Base-by-base conservation (phyloP, 2,329 filamentous ascomycete genomes). In the Paraphoma chrysanthemicola region DNA sequence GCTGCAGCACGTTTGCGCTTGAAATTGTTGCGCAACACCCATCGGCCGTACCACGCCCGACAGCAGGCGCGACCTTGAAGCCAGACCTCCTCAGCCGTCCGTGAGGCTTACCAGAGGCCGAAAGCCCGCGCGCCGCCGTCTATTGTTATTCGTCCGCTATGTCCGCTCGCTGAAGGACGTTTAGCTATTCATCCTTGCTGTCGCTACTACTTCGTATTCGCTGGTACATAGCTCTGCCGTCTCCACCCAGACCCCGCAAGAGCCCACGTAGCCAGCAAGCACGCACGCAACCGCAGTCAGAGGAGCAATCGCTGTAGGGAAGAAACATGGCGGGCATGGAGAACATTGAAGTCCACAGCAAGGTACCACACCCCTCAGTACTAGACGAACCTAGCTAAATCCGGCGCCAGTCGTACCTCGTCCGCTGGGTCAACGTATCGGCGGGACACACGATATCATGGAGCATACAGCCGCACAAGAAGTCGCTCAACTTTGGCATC, bases 391-490 rank as follows among this genome's bases (percentile, higher is more conserved):
- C 47, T 50, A 55, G 55, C 62, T 69, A 59, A 71, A 51, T 64
- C 53, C 56, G 44, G n/a, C 43, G 51, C 51, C 64, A 98, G 95
- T 97, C 93, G 63, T 99, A 99, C 80, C 93, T 99, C 68, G 92
- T 99, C 54, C 92, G 95, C 73, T 99, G 95, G 94, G 91, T 97
- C 67, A 90, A 92, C 74, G 94, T 97, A 67, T 89, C 93, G 53
- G 89, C 92, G 62, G 90, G 90, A 51, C 90, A 97, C 77, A 97
- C 93, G 48, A 93, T 99, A 69, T 97, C 93, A 14, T 99, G 95
- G 95, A 97, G 92, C 72, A 87, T 99, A 39, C 93, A 98, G 74
- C 95, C 95, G 43, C 93, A 98, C 78, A 98, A 96, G 82, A 98
- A 97, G 80, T 97, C 94, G 56, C 90, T 99, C 78, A 97, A 98